Conservation (phyloP, 2,329 filamentous ascomycete species). For the Penicillium sp. region DNA sequence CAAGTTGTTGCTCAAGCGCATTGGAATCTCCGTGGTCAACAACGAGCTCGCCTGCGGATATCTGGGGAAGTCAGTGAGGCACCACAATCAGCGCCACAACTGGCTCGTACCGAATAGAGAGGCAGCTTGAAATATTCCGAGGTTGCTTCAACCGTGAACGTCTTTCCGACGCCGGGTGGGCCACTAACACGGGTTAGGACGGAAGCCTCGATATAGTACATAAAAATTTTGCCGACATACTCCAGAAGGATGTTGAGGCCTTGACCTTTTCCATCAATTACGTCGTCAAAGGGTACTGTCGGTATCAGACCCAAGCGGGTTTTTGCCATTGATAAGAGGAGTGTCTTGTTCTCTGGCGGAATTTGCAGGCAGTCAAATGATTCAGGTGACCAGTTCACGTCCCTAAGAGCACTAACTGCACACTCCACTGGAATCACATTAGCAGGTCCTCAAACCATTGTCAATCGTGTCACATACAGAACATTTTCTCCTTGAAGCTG, state of each 20-base stretch:
- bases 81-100: neutral
- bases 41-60: conserved; percentile 21
- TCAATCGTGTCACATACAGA: conserved; percentile 19
- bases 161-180: conserved; percentile 29
- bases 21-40: conserved; percentile 21
- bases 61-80: conserved; percentile 16
- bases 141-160: conserved; percentile 36
- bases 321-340: conserved; percentile 20
- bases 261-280: conserved; percentile 37
- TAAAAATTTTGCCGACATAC: conserved; percentile 17
- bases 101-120: conserved; percentile 21
- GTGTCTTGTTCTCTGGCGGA: conserved; percentile 18
- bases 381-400: conserved; percentile 20
- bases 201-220: conserved; percentile 8
- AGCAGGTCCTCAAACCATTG: conserved; percentile 1
- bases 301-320: conserved; percentile 19
- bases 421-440: conserved; percentile 17
- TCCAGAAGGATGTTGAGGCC: conserved; percentile 31
- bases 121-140: conserved; percentile 31
- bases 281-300: conserved; percentile 28
- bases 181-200: conserved; percentile 13
- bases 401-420: conserved; percentile 19
- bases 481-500: conserved; percentile 25
- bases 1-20: conserved; percentile 24
- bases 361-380: conserved; percentile 25